Evolutionary conservation across 2,329 filamentous ascomycete species (phyloP).

Genomic region (Fusarium sp.): DNA sequence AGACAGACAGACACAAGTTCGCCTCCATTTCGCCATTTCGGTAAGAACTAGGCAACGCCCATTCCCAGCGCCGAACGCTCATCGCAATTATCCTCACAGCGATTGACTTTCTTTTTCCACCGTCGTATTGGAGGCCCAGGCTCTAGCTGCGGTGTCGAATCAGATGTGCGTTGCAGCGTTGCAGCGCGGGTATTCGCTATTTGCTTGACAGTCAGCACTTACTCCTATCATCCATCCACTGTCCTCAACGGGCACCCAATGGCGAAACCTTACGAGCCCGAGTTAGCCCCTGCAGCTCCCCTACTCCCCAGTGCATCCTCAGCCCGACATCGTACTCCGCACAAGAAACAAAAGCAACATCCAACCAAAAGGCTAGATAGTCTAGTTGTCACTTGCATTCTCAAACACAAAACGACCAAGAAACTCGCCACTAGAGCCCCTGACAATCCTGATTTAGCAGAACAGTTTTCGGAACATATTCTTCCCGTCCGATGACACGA

Average conservation of each 20-base stretch:
- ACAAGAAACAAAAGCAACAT: background rate
- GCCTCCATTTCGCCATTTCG: background rate
- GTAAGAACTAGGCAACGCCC: background rate
- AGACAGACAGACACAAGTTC: constrained; percentile 1
- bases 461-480: constrained; percentile 7
- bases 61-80: background rate
- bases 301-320: background rate
- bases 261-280: background rate
- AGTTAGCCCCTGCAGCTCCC: constrained; percentile 17
- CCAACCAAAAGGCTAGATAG: background rate
- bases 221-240: constrained; percentile 13
- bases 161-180: constrained; percentile 34
- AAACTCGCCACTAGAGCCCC: constrained; percentile 29
- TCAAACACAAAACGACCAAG: constrained; percentile 30
- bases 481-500: constrained; percentile 25
- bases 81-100: constrained; percentile 1
- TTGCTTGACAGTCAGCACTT: constrained; percentile 31
- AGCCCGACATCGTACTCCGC: constrained; percentile 1
- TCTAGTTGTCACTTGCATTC: background rate
- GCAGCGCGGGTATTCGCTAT: constrained; percentile 20
- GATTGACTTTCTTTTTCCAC: constrained; percentile 3
- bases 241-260: constrained; percentile 18
- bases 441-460: constrained; percentile 3
- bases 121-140: constrained; percentile 11
- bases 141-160: constrained; percentile 14